Conservation (phyloP, 768 basidiomycete species). For the Tephrocybe sp. region DNA sequence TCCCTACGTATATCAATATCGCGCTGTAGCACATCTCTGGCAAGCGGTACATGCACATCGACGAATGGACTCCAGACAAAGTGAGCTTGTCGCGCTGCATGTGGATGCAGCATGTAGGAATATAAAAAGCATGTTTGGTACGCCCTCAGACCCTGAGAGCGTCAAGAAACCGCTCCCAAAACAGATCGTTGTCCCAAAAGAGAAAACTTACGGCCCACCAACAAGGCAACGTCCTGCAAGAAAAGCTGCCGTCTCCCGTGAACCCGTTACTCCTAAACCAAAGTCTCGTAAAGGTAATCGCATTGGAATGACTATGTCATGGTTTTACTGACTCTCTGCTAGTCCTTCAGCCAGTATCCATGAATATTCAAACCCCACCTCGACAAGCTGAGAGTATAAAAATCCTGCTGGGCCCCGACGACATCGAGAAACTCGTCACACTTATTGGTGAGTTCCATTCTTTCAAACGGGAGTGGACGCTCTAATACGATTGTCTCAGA, state of each 20-base stretch:
- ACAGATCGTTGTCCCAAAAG: slow-evolving; percentile 21
- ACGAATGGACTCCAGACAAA: slow-evolving; percentile 42
- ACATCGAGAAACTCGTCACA: slow-evolving; percentile 41
- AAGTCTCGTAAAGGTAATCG: slow-evolving; percentile 36
- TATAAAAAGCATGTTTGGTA: slow-evolving; percentile 38
- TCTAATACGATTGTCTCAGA: slow-evolving; percentile 34
- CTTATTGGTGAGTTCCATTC: slow-evolving; percentile 50
- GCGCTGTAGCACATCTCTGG: slow-evolving; percentile 62
- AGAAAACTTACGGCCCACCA: slow-evolving; percentile 5
- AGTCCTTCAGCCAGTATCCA: slow-evolving; percentile 31
- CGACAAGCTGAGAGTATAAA: slow-evolving; percentile 20
- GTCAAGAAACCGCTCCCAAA: slow-evolving; percentile 28
- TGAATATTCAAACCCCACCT: slow-evolving; percentile 27
- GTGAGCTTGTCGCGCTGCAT: slow-evolving; percentile 45
- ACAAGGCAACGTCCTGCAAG: slow-evolving; percentile 12
- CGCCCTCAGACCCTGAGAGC: slow-evolving; percentile 10
- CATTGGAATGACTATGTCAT: neutral
- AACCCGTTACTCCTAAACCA: slow-evolving; percentile 46
- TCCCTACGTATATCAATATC: slow-evolving; percentile 45
- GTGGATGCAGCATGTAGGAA: slow-evolving; percentile 52
- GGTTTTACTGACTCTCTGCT: slow-evolving; percentile 5
- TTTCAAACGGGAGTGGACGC: neutral
- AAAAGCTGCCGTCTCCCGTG: slow-evolving; percentile 17
- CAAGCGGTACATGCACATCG: slow-evolving; percentile 71
- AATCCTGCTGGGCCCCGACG: slow-evolving; percentile 30